Evolutionary conservation across 768 basidiomycete species (phyloP).

Genomic region (Lactarius sanguifluus): DNA sequence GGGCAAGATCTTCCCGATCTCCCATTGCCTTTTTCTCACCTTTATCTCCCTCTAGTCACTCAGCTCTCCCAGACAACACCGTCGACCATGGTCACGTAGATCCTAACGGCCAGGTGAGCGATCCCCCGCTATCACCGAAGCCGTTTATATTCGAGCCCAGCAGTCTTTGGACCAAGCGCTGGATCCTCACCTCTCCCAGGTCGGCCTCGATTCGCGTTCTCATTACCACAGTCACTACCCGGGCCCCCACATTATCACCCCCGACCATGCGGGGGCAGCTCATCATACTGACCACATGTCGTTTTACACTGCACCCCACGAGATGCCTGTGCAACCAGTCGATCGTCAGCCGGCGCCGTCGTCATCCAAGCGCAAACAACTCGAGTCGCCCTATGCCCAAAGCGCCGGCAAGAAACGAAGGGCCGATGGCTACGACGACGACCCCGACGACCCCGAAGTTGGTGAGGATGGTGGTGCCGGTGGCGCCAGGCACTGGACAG

Average conservation of each 20-base stretch:
- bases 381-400: conserved; percentile 24
- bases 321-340: conserved; percentile 26
- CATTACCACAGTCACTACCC: conserved; percentile 30
- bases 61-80: conserved; percentile 27
- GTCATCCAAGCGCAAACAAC: conserved; percentile 29
- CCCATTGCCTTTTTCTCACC: conserved; percentile 27
- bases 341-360: conserved; percentile 24
- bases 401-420: conserved; percentile 26
- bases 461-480: conserved; percentile 31
- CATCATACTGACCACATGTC: conserved; percentile 29
- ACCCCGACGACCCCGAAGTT: conserved; percentile 30
- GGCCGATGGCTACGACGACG: conserved; percentile 28
- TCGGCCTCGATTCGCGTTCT: conserved; percentile 29
- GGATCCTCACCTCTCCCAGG: conserved; percentile 30
- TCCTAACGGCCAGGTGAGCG: conserved; percentile 30
- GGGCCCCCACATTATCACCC: conserved; percentile 26
- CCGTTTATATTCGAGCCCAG: conserved; percentile 22
- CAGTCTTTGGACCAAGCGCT: conserved; percentile 30
- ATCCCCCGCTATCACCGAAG: conserved; percentile 15
- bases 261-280: conserved; percentile 25
- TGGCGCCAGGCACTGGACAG: conserved; percentile 86
- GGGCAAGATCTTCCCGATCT: conserved; percentile 31
- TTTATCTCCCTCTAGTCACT: conserved; percentile 27
- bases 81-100: conserved; percentile 31
- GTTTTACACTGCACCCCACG: conserved; percentile 26